These are phyloP conservation scores for Plasmodium inui DNA, from an alignment of 169 alveolate species.

Conservation along the genomic window DNA sequence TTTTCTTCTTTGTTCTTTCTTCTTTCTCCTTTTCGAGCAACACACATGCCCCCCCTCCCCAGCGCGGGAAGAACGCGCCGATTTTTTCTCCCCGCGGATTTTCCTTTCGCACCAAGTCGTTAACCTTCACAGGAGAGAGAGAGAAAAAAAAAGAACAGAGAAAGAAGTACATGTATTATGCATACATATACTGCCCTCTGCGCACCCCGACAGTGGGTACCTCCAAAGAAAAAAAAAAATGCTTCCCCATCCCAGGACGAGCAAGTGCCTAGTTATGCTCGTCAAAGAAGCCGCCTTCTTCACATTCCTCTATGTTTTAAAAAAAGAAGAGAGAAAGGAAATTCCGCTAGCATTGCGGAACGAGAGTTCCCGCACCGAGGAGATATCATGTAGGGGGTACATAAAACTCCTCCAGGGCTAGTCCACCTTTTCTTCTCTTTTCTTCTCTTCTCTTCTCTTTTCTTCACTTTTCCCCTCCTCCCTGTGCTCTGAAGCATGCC, in stretches of 20 bases:
- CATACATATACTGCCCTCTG: neutral
- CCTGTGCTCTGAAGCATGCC: constrained; percentile 25
- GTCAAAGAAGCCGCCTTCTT: neutral
- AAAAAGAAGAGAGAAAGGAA: neutral
- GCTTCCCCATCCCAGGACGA: neutral
- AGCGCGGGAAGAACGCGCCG: neutral
- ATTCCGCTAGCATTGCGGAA: neutral
- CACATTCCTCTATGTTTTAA: neutral
- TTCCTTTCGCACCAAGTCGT: neutral
- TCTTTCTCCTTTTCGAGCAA: neutral
- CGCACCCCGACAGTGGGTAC: neutral
- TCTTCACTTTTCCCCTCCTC: too few relatives aligned
- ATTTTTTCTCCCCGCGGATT: neutral
- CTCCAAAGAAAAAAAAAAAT: constrained; percentile 10
- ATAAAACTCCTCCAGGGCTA: neutral
- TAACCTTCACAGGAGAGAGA: neutral
- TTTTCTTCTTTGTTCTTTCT: too few relatives aligned
- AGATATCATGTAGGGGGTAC: neutral
- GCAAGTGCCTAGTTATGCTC: neutral
- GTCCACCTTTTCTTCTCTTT: neutral
- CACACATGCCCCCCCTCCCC: neutral
- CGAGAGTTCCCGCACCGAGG: neutral
- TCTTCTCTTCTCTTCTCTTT: neutral
- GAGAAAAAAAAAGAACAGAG: neutral
- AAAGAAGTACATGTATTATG: neutral